Evolutionary conservation across 192 early-diverging fungal species (phyloP), one percentile per base, ranked within the genome.

Genomic region (Backusella circina): DNA sequence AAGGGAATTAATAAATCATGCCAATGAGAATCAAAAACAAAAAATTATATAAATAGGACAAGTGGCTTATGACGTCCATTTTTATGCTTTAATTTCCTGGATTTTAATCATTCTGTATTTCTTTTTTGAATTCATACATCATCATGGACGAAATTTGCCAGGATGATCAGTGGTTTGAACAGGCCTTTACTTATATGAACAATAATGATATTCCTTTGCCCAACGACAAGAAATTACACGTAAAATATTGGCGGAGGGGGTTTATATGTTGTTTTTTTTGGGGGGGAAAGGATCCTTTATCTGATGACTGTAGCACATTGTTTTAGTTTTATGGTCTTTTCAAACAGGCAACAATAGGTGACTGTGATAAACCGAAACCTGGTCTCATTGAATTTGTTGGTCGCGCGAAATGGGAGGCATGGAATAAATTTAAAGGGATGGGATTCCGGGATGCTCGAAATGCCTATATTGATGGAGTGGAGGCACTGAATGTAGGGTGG

Each of bases 271-370:
- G n/a, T n/a, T n/a, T n/a, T n/a, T n/a, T n/a, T n/a, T n/a, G n/a
- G n/a, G n/a, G n/a, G n/a, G n/a, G n/a, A n/a, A n/a, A n/a, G n/a
- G n/a, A n/a, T n/a, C n/a, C n/a, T n/a, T n/a, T n/a, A n/a, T n/a
- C n/a, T n/a, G n/a, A n/a, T n/a, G n/a, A n/a, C n/a, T n/a, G n/a
- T n/a, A n/a, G n/a, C n/a, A n/a, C n/a, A n/a, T n/a, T n/a, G n/a
- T n/a, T n/a, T n/a, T 67, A 86, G 84, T 76, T 87, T 44, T 87
- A 87, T 80, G 84, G 77, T 10, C 38, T 86, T 10, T 87, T 84
- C 71, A 87, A 87, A 66, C 86, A 87, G 75, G 82, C 80, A 15
- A 85, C 83, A 15, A 57, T 80, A 37, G 86, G 86, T 3, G 75
- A 77, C 33, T 86, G 84, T 33, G 74, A 71, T 67, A 82, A 50